These are phyloP conservation scores for Skeletonema menzelii DNA, from an alignment of 108 stramenopile species.

Conservation along the genomic window DNA sequence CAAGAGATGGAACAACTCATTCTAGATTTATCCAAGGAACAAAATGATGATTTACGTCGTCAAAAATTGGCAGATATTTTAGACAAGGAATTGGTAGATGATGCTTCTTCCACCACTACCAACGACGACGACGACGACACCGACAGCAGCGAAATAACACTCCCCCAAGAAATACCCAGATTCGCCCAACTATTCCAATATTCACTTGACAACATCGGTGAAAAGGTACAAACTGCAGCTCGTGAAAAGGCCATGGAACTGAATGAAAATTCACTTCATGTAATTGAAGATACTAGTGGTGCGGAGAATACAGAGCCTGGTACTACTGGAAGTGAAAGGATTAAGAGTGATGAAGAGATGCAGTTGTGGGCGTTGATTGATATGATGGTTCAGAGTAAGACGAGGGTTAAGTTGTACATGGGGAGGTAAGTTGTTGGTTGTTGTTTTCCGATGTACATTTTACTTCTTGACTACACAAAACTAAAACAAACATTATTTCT, in stretches of 20 bases:
- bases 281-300: neutral
- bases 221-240: slow-evolving; percentile 61
- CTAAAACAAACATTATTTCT: too few species aligned
- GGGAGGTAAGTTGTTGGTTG: slow-evolving; percentile 20
- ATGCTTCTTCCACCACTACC: too few species aligned
- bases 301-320: neutral
- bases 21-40: slow-evolving; percentile 53
- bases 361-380: slow-evolving; percentile 84
- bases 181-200: slow-evolving; percentile 48
- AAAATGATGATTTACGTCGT: slow-evolving; percentile 62
- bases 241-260: slow-evolving; percentile 37
- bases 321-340: neutral
- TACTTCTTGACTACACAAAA: too few species aligned
- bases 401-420: slow-evolving; percentile 70
- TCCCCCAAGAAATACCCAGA: slow-evolving; percentile 12
- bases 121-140: neutral
- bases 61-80: slow-evolving; percentile 43
- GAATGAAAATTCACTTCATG: slow-evolving; percentile 3
- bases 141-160: neutral
- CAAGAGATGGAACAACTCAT: slow-evolving; percentile 73
- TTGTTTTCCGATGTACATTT: too few species aligned
- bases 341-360: slow-evolving; percentile 50
- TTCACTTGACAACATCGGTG: slow-evolving; percentile 54
- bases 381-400: slow-evolving; percentile 88
- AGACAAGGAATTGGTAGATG: slow-evolving; percentile 46